Evolutionary conservation across 2,329 filamentous ascomycete genomes (phyloP).

Genomic region (Didymella lethalis): DNA sequence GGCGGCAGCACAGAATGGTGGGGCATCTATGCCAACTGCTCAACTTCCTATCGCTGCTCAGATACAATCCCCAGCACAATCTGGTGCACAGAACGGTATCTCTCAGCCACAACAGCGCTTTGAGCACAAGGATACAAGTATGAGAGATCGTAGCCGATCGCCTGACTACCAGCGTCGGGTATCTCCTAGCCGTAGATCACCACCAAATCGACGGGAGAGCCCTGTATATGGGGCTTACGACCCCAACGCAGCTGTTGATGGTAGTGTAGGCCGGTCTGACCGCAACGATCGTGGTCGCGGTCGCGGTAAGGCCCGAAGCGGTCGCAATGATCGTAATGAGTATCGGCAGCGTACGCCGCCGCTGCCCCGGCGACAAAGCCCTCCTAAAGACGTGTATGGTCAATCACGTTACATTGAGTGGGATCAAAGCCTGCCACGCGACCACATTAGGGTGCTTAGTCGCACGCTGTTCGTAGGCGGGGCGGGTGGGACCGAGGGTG

Average conservation of each 20-base stretch:
- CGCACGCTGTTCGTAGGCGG: conserved; percentile 96
- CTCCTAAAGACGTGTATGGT: conserved; percentile 47
- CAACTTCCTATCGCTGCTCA: conserved; percentile 31
- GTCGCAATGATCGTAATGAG: conserved; percentile 59
- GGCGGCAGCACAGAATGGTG: conserved; percentile 37
- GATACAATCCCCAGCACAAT: conserved; percentile 27
- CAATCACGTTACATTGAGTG: conserved; percentile 78
- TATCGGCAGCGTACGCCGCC: conserved; percentile 90
- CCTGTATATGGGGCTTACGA: conserved; percentile 78
- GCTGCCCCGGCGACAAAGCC: conserved; percentile 72
- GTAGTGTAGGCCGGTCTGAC: conserved; percentile 63
- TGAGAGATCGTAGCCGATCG: conserved; percentile 59
- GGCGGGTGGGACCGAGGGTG: conserved; percentile 76
- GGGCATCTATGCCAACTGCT: conserved; percentile 37
- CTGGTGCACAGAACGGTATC: conserved; percentile 28
- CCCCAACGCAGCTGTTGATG: conserved; percentile 63
- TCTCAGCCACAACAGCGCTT: conserved; percentile 21
- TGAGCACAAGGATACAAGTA: conserved; percentile 46
- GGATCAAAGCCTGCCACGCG: conserved; percentile 75
- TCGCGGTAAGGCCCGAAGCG: conserved; percentile 55
- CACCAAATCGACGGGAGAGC: conserved; percentile 69
- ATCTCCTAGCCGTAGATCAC: conserved; percentile 63
- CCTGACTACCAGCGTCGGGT: conserved; percentile 72
- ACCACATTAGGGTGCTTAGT: conserved; percentile 84
- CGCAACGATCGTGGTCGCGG: conserved; percentile 65